Conservation (phyloP, 306 rosid species). For the Mucuna pruriens region DNA sequence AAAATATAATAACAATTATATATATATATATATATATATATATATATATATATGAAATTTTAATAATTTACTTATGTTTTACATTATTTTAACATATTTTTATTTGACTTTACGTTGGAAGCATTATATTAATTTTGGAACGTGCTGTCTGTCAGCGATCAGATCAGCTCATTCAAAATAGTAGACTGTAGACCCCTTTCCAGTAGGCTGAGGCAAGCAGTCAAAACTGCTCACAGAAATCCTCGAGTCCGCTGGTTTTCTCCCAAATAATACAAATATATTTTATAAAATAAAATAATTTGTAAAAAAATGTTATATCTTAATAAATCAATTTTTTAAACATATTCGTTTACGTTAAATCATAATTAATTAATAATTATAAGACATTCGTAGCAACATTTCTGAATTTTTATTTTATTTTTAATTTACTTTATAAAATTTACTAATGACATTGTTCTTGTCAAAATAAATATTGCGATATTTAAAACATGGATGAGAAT, state of each 20-base stretch:
- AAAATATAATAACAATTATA: no score
- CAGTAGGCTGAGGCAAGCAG: neutral
- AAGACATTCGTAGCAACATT: neutral
- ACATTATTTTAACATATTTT: neutral
- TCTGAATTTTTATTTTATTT: neutral
- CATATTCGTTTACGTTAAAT: neutral
- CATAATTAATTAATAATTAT: neutral
- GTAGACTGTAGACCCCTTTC: neutral
- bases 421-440: neutral
- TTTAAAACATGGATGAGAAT: neutral
- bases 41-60: no score
- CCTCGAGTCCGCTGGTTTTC: neutral
- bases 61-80: no score
- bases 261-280: neutral
- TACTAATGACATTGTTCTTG: no score
- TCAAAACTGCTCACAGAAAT: constrained; percentile 27
- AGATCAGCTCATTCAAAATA: neutral
- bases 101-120: neutral
- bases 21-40: no score
- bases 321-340: neutral
- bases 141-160: neutral
- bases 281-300: neutral
- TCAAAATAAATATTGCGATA: no score
- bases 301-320: neutral
- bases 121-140: neutral